Evolutionary conservation across 2,329 filamentous ascomycete genomes (phyloP).

Genomic region (Ambrosiella xylebori): DNA sequence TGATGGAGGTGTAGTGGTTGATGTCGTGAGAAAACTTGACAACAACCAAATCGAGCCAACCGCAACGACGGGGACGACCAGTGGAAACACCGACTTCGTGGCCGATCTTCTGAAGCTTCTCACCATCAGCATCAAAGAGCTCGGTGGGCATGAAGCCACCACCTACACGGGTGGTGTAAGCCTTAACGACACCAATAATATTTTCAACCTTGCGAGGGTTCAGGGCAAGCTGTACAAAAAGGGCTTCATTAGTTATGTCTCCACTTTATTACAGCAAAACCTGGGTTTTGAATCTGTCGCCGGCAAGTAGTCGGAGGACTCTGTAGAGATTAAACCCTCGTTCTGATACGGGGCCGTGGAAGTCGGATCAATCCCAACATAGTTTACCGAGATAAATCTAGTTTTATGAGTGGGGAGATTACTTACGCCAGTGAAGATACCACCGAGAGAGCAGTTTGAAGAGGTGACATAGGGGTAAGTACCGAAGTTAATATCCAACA

Average conservation of each 20-base stretch:
- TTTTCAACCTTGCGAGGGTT: slow-evolving; percentile 38
- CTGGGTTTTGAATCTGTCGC: background rate
- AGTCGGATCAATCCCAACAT: background rate
- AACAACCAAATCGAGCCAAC: slow-evolving; percentile 47
- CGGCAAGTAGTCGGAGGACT: background rate
- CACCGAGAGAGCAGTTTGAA: slow-evolving; percentile 17
- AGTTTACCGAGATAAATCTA: background rate
- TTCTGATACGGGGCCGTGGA: background rate
- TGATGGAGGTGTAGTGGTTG: slow-evolving; percentile 29
- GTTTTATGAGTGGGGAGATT: background rate
- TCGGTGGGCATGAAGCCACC: slow-evolving; percentile 48
- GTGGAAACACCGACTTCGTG: slow-evolving; percentile 19
- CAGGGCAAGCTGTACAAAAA: slow-evolving; percentile 14
- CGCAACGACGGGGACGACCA: slow-evolving; percentile 20
- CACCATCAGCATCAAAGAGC: slow-evolving; percentile 23
- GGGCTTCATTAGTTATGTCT: slow-evolving; percentile 2
- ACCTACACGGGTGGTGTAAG: slow-evolving; percentile 41
- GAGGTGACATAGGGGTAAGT: slow-evolving; percentile 18
- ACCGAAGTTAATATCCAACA: slow-evolving; percentile 47
- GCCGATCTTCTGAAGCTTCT: slow-evolving; percentile 28
- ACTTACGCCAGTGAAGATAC: slow-evolving; percentile 16
- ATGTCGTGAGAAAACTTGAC: slow-evolving; percentile 44
- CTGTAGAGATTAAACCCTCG: background rate
- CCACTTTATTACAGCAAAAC: background rate
- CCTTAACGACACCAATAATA: slow-evolving; percentile 48